phyloP scores from a whole-genome alignment of 345 rosid species.

The Sapria himalayana region DNA sequence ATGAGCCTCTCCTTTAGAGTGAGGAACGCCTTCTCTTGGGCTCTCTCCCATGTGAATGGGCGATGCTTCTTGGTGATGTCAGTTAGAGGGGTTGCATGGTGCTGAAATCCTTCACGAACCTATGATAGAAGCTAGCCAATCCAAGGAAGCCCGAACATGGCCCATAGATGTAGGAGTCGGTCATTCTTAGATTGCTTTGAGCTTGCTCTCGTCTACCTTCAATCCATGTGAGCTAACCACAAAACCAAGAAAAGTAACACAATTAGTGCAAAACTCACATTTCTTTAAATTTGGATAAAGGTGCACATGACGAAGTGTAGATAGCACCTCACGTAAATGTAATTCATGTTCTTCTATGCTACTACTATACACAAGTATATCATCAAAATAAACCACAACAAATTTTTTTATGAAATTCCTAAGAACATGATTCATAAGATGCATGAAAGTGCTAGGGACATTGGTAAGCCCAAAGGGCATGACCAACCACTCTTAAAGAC shows the following conservation, averaged over 20 bases:
- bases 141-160: no score
- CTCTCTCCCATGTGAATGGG: accelerated
- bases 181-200: no score
- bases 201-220: no score
- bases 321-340: background rate
- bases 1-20: background rate
- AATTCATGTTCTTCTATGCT: background rate
- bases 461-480: background rate
- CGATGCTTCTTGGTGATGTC: background rate
- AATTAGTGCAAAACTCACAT: background rate
- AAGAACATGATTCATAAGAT: background rate
- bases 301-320: background rate
- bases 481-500: background rate
- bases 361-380: background rate
- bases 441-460: background rate
- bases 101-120: background rate
- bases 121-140: background rate
- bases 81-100: background rate
- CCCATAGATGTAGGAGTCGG: no score
- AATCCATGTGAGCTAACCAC: no score
- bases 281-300: background rate
- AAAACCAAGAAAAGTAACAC: no score
- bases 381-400: background rate
- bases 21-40: background rate
- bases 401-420: background rate